phyloP scores from a whole-genome alignment of 2,329 filamentous ascomycete species.

The Stagonosporopsis rhizophila region DNA sequence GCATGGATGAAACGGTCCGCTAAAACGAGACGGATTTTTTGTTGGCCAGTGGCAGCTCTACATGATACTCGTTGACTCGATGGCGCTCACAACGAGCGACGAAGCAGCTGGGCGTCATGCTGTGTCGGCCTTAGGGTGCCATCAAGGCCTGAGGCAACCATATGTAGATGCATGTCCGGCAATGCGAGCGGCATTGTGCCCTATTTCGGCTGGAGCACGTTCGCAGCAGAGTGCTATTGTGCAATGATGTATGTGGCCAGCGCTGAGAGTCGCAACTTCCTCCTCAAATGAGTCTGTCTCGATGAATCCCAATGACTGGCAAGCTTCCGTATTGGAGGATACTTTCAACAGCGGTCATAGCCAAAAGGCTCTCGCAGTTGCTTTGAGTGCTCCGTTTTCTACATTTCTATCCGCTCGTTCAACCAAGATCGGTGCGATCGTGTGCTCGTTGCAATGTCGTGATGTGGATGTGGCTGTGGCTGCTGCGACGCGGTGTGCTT shows the following conservation, averaged over 20 bases:
- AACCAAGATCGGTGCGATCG: not conserved
- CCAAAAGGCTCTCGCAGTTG: slow-evolving; percentile 37
- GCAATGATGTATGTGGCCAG: slow-evolving; percentile 21
- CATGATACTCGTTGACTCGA: slow-evolving; percentile 5
- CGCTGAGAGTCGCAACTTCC: slow-evolving; percentile 24
- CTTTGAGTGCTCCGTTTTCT: slow-evolving; percentile 38
- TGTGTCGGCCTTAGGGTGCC: not conserved
- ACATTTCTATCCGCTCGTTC: not conserved
- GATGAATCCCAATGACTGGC: slow-evolving; percentile 22
- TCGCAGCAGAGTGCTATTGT: not conserved
- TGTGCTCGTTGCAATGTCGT: not conserved
- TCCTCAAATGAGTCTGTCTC: slow-evolving; percentile 28
- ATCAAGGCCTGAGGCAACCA: not conserved
- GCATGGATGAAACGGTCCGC: not conserved
- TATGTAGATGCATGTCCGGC: not conserved
- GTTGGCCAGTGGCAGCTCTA: slow-evolving; percentile 1
- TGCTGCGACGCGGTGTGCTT: not conserved
- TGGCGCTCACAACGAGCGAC: not conserved
- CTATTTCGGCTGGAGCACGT: not conserved
- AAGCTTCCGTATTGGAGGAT: slow-evolving; percentile 32
- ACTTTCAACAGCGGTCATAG: slow-evolving; percentile 42
- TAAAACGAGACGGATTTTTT: not conserved
- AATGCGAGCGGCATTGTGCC: not conserved
- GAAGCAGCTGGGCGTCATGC: slow-evolving; percentile 8
- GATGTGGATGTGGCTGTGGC: not conserved